Base-by-base conservation (phyloP, 2,329 filamentous ascomycete species). In the Paradendryphiella salina region DNA sequence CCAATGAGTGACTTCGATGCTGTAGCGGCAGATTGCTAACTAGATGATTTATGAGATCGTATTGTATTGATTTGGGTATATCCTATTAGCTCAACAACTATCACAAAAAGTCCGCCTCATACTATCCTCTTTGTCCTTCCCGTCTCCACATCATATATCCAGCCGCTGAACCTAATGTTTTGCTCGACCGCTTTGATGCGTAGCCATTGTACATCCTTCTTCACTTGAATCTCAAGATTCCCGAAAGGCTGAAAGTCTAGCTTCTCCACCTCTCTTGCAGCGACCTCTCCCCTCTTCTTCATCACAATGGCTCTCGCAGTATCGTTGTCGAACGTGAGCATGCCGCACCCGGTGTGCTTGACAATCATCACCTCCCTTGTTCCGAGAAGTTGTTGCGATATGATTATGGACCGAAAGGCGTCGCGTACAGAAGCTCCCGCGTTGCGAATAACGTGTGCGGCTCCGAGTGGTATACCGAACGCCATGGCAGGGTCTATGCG, bases 371-470 rank as follows among this genome's bases (percentile, higher is more conserved):
- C 85, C 71, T 93, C 89, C 1, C 80, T 79, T 0, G 89, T 94
- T 7, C 86, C 88, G 0, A 94, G 80, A 6, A 93, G 78, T 69
- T 93, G 88, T 73, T 94, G 80, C 0, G 87, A 91, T 64, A 94
- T 90, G 54, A 93, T 72, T 48, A 94, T 81, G 15, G 84, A 89
- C 42, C 89, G 85, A 6, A 92, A 78, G 0, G 85, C 87, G 49
- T 93, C 89, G 31, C 78, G 75, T 1, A 83, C 85, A 13, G 81
- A 84, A 1, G 78, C 88, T 9, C 75, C 75, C 4, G 76, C 77
- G 59, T 91, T 92, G 51, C 88, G 84, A 52, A 91, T 86, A 26
- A 91, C 83, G 71, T 94, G 89, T 0, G 89, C 89, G 57, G 91
- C 87, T 33, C 89, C 89, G 14, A 89, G 80, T 15, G 80, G 75